Base-by-base conservation (phyloP, 2,329 filamentous ascomycete genomes). In the Paramyrothecium roridum region DNA sequence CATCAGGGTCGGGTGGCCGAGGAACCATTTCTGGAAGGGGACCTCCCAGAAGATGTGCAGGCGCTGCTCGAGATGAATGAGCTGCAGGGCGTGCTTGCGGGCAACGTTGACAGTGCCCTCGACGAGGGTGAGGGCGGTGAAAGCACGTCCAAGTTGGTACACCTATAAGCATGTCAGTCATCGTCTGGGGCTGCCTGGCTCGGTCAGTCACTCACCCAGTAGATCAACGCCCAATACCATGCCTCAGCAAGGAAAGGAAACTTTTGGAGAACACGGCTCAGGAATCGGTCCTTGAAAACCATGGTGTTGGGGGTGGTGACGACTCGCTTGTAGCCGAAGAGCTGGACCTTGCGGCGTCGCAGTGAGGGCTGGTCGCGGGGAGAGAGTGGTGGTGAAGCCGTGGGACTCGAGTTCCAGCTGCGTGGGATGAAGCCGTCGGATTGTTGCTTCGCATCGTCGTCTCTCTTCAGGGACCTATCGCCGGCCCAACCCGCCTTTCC, bases 181-280 rank as follows among this genome's bases (percentile, higher is more conserved):
- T 30, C 10, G 26, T 4, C 13, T 4, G 19, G n/a, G 21, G 22
- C n/a, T 48, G 46, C 19, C 21, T 8, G 46, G 20, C 12, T 6
- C 48, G 17, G n/a, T 54, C n/a, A 30, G 66, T 43, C 6, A 13
- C 81, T 63, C 79, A 90, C 87, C 87, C 88, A 91, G 73, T 91
- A 91, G 52, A 91, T 86, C 59, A 90, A 73, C 3, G 85, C 83
- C 88, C 88, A 91, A 63, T 91, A 91, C 87, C 87, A 91, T 45
- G 83, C 86, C 70, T 91, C 89, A 1, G 86, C 85, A 26, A 91
- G 69, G 66, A 91, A 91, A 0, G 89, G 88, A 60, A 89, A 84
- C 65, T 83, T 86, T 55, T 78, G 78, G 16, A 91, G 77, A 37
- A 91, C 61, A 4, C 87, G 78, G 54, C 68, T 70, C 10, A 65